These are phyloP conservation scores for Sordaria brevicollis DNA, from an alignment of 495 filamentous ascomycete genomes.

Conservation along the genomic window DNA sequence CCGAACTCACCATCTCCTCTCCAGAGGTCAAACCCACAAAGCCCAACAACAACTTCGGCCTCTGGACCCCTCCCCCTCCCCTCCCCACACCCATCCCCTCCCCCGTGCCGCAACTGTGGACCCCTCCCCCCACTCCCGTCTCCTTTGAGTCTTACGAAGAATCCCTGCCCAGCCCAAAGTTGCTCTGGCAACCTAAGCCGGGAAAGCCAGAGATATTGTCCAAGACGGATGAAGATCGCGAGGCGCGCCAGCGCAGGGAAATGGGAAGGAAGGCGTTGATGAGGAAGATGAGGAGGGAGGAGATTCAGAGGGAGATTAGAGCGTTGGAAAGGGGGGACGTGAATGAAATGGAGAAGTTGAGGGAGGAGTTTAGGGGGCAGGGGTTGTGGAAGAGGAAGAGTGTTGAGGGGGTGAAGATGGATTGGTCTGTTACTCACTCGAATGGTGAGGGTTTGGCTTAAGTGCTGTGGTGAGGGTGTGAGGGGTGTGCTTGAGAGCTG, in stretches of 20 bases:
- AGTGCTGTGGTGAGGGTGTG: not conserved
- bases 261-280: constrained; percentile 9
- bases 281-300: constrained; percentile 1
- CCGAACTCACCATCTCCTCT: not conserved
- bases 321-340: constrained; percentile 10
- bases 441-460: not conserved
- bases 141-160: not conserved
- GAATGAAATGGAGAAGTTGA: not conserved
- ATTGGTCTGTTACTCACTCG: not conserved
- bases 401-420: not conserved
- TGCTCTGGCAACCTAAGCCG: not conserved
- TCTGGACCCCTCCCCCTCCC: constrained; percentile 1
- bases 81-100: not conserved
- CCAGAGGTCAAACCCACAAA: too few relatives aligned
- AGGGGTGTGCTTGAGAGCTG: not conserved
- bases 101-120: not conserved
- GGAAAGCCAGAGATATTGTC: not conserved
- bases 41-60: not conserved
- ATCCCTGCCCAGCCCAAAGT: not conserved
- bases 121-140: not conserved
- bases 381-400: constrained; percentile 5
- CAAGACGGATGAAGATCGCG: constrained; percentile 12
- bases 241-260: constrained; percentile 5
- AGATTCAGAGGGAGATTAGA: constrained; percentile 17
- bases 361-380: constrained; percentile 3